Percentiles rank a stretch among this genome's conserved stretches.
Evolutionary conservation across 495 filamentous ascomycete species (phyloP).

Genomic region (Talaromyces adpressus): DNA sequence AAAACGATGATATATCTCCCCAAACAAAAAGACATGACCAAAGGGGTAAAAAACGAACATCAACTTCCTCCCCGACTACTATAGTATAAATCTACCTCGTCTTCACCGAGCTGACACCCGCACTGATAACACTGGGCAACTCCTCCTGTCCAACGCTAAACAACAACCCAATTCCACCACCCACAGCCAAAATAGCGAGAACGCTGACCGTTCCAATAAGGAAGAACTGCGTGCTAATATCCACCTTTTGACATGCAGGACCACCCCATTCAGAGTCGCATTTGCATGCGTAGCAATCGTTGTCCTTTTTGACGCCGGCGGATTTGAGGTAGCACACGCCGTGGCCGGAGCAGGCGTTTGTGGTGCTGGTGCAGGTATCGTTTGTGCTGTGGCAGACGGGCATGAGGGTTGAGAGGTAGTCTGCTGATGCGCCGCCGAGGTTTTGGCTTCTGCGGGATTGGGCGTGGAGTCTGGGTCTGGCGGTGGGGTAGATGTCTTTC

Average conservation of each 20-base stretch:
- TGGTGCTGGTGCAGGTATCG: constrained; percentile 52
- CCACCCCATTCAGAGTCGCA: constrained; percentile 79
- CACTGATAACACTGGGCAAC: constrained; percentile 79
- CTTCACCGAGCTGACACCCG: constrained; percentile 64
- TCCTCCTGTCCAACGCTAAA: constrained; percentile 71
- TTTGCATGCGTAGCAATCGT: constrained; percentile 67
- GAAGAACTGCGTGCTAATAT: constrained; percentile 83
- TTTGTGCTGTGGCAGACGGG: constrained; percentile 57
- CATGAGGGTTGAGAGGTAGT: constrained; percentile 17
- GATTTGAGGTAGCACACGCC: constrained; percentile 62
- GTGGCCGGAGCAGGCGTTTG: constrained; percentile 69
- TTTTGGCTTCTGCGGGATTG: background rate
- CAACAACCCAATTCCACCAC: constrained; percentile 66
- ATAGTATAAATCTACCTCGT: background rate
- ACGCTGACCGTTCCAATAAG: constrained; percentile 67
- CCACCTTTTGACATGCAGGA: constrained; percentile 82
- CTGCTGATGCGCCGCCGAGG: background rate
- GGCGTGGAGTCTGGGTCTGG: background rate
- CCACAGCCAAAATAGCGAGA: constrained; percentile 49
- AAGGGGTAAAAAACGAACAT: background rate
- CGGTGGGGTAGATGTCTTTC: background rate
- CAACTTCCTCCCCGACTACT: background rate
- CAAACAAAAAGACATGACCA: background rate
- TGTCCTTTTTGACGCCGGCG: constrained; percentile 24
- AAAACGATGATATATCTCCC: background rate